These are phyloP conservation scores for Pseudomonodictys pantanalensis DNA, from an alignment of 495 filamentous ascomycete genomes.

Conservation along the genomic window DNA sequence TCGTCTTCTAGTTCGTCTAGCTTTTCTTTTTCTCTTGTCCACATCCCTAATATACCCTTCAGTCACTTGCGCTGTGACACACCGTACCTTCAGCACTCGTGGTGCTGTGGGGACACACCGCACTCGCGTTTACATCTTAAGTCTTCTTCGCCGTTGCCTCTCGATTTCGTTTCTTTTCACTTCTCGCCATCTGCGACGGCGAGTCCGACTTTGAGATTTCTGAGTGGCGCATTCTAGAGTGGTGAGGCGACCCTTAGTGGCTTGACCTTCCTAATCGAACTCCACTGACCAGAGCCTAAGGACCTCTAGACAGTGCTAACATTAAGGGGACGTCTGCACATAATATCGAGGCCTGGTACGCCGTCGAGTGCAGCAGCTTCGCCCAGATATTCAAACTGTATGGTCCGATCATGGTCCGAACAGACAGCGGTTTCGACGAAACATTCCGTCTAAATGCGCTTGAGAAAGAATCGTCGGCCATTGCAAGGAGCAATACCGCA, in stretches of 20 bases:
- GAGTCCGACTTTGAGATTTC: not conserved
- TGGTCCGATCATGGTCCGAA: conserved; percentile 18
- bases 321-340: not conserved
- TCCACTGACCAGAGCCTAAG: not conserved
- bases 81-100: too few relatives aligned
- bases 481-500: conserved; percentile 13
- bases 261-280: not conserved
- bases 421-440: conserved; percentile 28
- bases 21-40: not conserved
- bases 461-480: not conserved
- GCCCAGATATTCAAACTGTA: not conserved
- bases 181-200: not conserved
- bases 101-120: too few relatives aligned
- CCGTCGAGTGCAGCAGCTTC: too few relatives aligned
- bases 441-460: conserved; percentile 1
- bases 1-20: not conserved
- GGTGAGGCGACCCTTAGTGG: not conserved
- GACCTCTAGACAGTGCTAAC: not conserved
- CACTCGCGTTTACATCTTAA: too few relatives aligned
- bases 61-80: not conserved
- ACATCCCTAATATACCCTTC: not conserved
- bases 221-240: not conserved
- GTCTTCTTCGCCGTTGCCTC: too few relatives aligned
- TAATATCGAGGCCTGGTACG: not conserved
- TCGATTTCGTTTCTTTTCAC: too few relatives aligned